These are phyloP conservation scores for Tricholoma sp. DNA, from an alignment of 768 basidiomycete species.

Conservation along the genomic window DNA sequence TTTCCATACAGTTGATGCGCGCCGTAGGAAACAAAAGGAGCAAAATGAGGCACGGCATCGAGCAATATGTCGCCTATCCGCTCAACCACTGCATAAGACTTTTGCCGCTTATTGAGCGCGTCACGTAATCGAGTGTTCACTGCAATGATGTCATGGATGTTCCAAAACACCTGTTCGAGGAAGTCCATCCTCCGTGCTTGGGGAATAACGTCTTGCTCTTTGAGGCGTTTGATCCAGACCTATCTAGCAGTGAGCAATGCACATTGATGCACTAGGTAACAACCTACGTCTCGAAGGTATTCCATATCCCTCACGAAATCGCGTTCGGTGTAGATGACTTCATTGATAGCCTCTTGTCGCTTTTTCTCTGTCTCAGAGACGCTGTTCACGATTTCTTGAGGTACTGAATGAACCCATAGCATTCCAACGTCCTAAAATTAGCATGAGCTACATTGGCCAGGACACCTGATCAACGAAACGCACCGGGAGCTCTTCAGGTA, in stretches of 20 bases:
- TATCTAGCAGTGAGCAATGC: slow-evolving; percentile 22
- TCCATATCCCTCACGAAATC: slow-evolving; percentile 99
- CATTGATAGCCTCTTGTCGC: slow-evolving; percentile 97
- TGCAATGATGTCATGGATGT: slow-evolving; percentile 86
- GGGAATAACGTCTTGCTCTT: slow-evolving; percentile 72
- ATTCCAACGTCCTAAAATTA: slow-evolving; percentile 49
- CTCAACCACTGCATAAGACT: slow-evolving; percentile 90
- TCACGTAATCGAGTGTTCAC: slow-evolving; percentile 93
- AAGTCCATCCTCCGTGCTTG: slow-evolving; percentile 75
- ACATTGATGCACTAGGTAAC: slow-evolving; percentile 1
- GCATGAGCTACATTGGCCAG: not conserved
- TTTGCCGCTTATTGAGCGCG: slow-evolving; percentile 91
- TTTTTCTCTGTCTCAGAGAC: slow-evolving; percentile 93
- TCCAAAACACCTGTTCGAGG: slow-evolving; percentile 96
- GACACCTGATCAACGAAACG: not conserved
- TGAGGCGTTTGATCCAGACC: slow-evolving; percentile 88
- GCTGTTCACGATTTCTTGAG: slow-evolving; percentile 88
- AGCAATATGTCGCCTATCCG: slow-evolving; percentile 87
- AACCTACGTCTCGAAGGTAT: slow-evolving; percentile 86
- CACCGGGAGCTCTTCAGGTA: slow-evolving; percentile 21
- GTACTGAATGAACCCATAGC: slow-evolving; percentile 95
- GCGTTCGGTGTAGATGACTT: slow-evolving; percentile 90
- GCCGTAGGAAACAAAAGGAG: slow-evolving; percentile 92
- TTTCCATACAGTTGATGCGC: slow-evolving; percentile 97
- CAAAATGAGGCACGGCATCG: slow-evolving; percentile 82